phyloP scores from a whole-genome alignment of 345 rosid genomes.

The Murraya paniculata region DNA sequence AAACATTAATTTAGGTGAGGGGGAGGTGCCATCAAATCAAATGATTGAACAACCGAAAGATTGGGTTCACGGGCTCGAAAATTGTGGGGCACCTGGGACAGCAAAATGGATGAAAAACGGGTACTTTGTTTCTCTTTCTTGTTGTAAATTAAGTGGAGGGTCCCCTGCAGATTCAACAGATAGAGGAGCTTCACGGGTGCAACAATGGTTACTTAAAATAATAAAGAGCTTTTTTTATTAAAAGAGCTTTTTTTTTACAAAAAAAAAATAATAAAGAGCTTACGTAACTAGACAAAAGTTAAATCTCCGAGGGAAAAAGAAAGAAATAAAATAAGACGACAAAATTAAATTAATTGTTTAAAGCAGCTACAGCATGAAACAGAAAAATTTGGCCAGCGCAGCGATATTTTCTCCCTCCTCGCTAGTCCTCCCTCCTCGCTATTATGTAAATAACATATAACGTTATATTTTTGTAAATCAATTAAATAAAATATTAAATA shows the following conservation, averaged over 20 bases:
- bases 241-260: too few species aligned
- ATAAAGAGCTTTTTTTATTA: background rate
- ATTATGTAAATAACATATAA: too few species aligned
- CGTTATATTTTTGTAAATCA: too few species aligned
- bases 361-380: background rate
- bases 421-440: too few species aligned
- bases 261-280: background rate
- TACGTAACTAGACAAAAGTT: background rate
- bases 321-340: background rate
- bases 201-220: background rate
- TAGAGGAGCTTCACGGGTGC: conserved; percentile 5
- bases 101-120: background rate
- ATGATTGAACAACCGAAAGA: background rate
- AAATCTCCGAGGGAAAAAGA: background rate
- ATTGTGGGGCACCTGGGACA: background rate
- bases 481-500: too few species aligned
- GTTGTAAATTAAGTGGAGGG: background rate
- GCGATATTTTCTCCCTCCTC: background rate
- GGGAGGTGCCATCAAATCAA: background rate
- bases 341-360: background rate
- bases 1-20: background rate
- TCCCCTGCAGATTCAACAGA: background rate
- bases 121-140: background rate
- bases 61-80: conserved; percentile 11
- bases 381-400: background rate